Base-by-base conservation (phyloP, 2,329 filamentous ascomycete genomes). In the Hypoxylon sp. region DNA sequence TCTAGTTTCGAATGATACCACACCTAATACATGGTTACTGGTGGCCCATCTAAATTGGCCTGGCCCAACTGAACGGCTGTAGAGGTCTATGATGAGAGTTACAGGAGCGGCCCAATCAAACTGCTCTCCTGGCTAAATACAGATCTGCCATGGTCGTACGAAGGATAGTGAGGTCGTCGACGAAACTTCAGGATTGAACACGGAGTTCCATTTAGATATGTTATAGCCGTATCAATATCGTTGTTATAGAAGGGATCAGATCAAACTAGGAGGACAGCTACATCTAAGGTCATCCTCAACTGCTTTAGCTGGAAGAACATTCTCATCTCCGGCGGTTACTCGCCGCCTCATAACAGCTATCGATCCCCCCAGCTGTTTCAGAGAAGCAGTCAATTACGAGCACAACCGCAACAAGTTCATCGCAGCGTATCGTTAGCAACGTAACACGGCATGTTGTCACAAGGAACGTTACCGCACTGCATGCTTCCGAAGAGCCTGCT, bases 401-500 rank as follows among this genome's bases (percentile, higher is more conserved):
- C 19, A 53, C 38, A 30, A n/a, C 34, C 28, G 38, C 17, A 36
- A 60, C 41, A 23, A 56, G 46, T 46, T 45, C 32, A 50, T 53
- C n/a, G 25, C 30, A 17, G 17, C 50, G 30, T 50, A 17, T n/a
- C 28, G 32, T 55, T 50, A 46, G 41, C 30, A 49, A 51, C 28
- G 57, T 67, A 52, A 48, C 60, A 69, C 67, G 28, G 38, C 51
- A 19, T 53, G 17, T 17, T 50, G 46, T 57, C 17, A 51, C 41
- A 64, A 50, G 19, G 49, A 57, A 60, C 43, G 50, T 56, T 55
- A 52, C 48, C 49, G 36, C 28, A 6, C 30, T 57, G 53, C 36
- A 52, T 25, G n/a, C 25, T 45, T 36, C 46, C 48, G 51, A 56
- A 23, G 38, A 10, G 21, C 38, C 14, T 11, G 38, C 10, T 46